A percentile compares a stretch with the other conserved stretches of the same genome.
Conservation (phyloP, 345 rosid genomes). For the Raphanus raphanistrum region DNA sequence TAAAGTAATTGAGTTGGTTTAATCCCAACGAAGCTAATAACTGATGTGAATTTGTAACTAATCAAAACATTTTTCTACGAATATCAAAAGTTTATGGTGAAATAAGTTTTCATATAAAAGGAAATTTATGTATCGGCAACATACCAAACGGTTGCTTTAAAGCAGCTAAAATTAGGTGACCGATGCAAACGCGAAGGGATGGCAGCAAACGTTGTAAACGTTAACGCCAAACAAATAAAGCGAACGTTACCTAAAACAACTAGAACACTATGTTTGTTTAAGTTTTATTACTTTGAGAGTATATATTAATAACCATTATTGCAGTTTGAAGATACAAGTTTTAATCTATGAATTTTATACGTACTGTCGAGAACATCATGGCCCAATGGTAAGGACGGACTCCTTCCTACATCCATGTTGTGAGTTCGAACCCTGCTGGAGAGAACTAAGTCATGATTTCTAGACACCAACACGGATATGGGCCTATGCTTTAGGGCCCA, state of each 20-base stretch:
- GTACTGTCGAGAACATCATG: too few relatives aligned
- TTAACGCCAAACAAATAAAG: slow-evolving; percentile 27
- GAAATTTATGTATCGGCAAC: neutral
- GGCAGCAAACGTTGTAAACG: slow-evolving; percentile 29
- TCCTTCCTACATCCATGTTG: too few relatives aligned
- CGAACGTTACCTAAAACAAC: slow-evolving; percentile 37
- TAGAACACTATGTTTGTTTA: neutral
- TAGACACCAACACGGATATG: too few relatives aligned
- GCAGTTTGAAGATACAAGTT: neutral
- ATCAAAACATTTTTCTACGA: neutral
- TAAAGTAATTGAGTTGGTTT: neutral
- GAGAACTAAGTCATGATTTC: too few relatives aligned
- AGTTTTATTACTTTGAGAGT: neutral
- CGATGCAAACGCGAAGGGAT: slow-evolving; percentile 38
- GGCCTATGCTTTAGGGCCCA: too few relatives aligned
- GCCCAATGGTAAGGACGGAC: too few relatives aligned
- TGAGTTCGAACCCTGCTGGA: too few relatives aligned
- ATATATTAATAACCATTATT: neutral
- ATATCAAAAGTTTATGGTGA: neutral
- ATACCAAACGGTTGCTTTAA: slow-evolving; percentile 37
- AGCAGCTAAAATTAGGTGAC: slow-evolving; percentile 30
- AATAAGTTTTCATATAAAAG: neutral
- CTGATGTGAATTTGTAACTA: neutral
- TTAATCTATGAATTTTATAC: neutral
- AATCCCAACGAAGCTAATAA: neutral